Percentiles rank a stretch among this genome's conserved stretches.
phyloP scores from a whole-genome alignment of 345 rosid species.

The Kandelia obovata region DNA sequence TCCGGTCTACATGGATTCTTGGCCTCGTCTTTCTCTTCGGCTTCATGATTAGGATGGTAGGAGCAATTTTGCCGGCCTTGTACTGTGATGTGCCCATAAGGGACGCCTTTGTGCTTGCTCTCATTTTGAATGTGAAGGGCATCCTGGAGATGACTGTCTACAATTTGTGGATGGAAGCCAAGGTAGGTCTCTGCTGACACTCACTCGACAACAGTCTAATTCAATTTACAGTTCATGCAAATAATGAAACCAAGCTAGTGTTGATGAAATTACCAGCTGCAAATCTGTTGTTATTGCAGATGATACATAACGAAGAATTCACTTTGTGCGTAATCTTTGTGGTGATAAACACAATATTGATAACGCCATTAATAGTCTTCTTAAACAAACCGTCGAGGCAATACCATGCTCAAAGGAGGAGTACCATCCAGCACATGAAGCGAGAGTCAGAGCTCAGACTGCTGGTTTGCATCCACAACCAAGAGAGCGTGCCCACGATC shows the following conservation, averaged over 20 bases:
- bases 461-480: slow-evolving; percentile 14
- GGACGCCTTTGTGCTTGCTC: slow-evolving; percentile 11
- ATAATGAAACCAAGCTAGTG: too few species aligned
- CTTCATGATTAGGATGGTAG: not conserved
- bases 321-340: slow-evolving; percentile 6
- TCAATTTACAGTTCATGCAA: too few species aligned
- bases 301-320: not conserved
- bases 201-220: not conserved
- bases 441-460: slow-evolving; percentile 1
- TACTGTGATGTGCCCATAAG: not conserved
- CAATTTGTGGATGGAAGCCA: slow-evolving; percentile 11
- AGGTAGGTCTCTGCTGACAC: not conserved
- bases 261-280: not conserved
- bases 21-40: not conserved
- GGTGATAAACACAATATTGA: not conserved
- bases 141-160: slow-evolving; percentile 1
- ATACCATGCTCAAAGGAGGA: not conserved
- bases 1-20: not conserved
- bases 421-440: slow-evolving; percentile 1
- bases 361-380: not conserved
- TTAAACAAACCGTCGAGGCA: slow-evolving; percentile 5
- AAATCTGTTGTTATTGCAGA: slow-evolving; percentile 5
- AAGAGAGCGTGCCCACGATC: slow-evolving; percentile 9
- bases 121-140: slow-evolving; percentile 11
- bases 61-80: not conserved